Evolutionary conservation across 2,329 filamentous ascomycete genomes (phyloP).

Genomic region (Pezicula radicicola): DNA sequence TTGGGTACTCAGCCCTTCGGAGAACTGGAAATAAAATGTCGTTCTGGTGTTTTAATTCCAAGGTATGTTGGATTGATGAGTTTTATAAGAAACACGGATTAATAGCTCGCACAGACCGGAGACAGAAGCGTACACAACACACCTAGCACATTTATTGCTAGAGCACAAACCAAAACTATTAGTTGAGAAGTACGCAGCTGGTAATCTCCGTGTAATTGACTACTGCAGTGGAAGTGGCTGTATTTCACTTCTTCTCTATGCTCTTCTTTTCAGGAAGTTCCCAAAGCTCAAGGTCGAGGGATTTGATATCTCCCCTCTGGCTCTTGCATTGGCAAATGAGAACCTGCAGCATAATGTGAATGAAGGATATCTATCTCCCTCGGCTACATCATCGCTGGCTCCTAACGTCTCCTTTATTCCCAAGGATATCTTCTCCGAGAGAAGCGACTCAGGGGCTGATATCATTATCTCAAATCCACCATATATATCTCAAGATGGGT

Average conservation of each 20-base stretch:
- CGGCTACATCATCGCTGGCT: constrained; percentile 11
- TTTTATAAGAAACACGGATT: constrained; percentile 2
- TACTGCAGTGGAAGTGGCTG: constrained; percentile 91
- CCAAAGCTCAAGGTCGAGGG: constrained; percentile 58
- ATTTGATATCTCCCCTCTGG: constrained; percentile 67
- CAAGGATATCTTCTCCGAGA: constrained; percentile 47
- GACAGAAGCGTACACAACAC: constrained; percentile 65
- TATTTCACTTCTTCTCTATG: constrained; percentile 74
- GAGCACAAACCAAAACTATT: not conserved
- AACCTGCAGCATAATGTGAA: constrained; percentile 58
- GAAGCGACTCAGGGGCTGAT: constrained; percentile 14
- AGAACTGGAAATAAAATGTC: constrained; percentile 72
- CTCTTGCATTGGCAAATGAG: constrained; percentile 60
- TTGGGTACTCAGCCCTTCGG: constrained; percentile 89
- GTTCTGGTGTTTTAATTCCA: constrained; percentile 79
- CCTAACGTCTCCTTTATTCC: constrained; percentile 39
- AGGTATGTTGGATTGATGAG: constrained; percentile 41
- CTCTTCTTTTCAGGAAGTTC: constrained; percentile 47
- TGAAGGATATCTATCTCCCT: constrained; percentile 20
- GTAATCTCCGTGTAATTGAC: constrained; percentile 62
- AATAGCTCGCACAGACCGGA: constrained; percentile 46
- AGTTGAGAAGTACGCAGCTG: constrained; percentile 31
- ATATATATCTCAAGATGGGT: constrained; percentile 70
- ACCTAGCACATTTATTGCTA: constrained; percentile 47
- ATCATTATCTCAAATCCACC: constrained; percentile 87